These are phyloP conservation scores for Boletus sensibilis DNA, from an alignment of 768 basidiomycete species.

Conservation along the genomic window DNA sequence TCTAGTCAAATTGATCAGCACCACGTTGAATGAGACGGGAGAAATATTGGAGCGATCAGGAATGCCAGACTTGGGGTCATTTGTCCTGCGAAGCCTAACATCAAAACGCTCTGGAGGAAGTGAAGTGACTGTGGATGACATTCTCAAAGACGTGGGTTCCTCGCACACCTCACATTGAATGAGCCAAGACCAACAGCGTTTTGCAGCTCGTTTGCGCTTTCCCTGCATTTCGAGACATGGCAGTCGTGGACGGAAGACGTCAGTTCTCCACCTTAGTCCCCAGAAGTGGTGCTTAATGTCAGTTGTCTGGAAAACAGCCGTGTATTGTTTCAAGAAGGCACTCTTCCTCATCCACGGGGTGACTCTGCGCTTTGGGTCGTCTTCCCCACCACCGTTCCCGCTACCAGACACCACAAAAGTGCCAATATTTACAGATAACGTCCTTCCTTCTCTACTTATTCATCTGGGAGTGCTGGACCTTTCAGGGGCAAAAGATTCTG, in stretches of 20 bases:
- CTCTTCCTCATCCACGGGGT: slow-evolving; percentile 77
- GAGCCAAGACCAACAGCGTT: slow-evolving; percentile 4
- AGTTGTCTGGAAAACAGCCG: slow-evolving; percentile 41
- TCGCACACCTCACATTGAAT: not conserved
- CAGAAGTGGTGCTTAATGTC: not conserved
- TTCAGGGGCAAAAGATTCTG: slow-evolving; percentile 41
- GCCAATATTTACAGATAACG: slow-evolving; percentile 79
- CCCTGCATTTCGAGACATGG: slow-evolving; percentile 82
- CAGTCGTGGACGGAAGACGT: slow-evolving; percentile 63
- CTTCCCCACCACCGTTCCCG: slow-evolving; percentile 54
- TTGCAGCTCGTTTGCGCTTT: slow-evolving; percentile 71
- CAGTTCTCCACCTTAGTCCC: slow-evolving; percentile 17
- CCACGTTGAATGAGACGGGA: slow-evolving; percentile 72
- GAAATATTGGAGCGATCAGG: slow-evolving; percentile 55
- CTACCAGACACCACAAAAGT: slow-evolving; percentile 56
- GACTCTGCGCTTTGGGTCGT: slow-evolving; percentile 59
- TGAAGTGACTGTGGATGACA: slow-evolving; percentile 48
- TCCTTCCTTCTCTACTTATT: slow-evolving; percentile 78
- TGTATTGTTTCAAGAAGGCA: slow-evolving; percentile 90
- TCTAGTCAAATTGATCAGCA: slow-evolving; percentile 64
- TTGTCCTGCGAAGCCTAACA: slow-evolving; percentile 68
- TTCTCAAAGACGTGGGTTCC: slow-evolving; percentile 59
- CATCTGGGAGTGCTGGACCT: slow-evolving; percentile 75
- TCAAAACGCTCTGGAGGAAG: slow-evolving; percentile 33
- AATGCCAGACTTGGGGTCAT: slow-evolving; percentile 69